Evolutionary conservation across 352 stramenopile genomes (phyloP).

Genomic region (Phytophthora sojae): DNA sequence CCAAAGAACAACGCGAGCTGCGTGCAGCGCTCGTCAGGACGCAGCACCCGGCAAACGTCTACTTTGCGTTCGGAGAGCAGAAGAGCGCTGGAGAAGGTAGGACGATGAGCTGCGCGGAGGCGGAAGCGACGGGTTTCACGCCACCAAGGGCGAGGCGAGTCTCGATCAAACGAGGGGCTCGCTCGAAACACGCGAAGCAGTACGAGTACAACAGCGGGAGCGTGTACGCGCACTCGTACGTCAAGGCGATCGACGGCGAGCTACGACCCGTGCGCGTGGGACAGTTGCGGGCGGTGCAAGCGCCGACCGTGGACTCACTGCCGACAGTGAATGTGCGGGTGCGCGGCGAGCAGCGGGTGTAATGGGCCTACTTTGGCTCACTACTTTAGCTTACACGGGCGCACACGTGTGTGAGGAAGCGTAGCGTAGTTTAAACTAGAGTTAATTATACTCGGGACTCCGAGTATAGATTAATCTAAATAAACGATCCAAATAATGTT

Average conservation of each 20-base stretch:
- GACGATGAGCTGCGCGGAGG: not conserved
- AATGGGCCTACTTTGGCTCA: no score
- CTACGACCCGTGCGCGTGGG: not conserved
- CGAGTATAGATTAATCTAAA: no score
- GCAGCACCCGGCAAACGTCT: not conserved
- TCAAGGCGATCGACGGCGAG: not conserved
- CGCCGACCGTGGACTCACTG: no score
- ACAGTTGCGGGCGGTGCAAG: not conserved
- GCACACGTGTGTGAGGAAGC: no score
- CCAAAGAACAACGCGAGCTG: not conserved
- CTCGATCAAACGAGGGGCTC: no score
- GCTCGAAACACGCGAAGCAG: not conserved
- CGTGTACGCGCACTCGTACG: not conserved
- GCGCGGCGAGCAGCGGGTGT: no score
- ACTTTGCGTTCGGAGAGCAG: not conserved
- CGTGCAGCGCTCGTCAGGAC: not conserved
- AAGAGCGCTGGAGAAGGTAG: not conserved
- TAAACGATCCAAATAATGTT: no score
- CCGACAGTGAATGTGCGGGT: no score
- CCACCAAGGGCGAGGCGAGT: not conserved
- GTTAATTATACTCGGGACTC: no score
- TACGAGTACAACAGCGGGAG: not conserved
- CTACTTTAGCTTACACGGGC: no score
- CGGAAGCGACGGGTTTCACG: not conserved
- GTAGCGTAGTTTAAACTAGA: no score